Conservation (phyloP, 1,284 basidiomycete species). For the Malassezia nana region DNA sequence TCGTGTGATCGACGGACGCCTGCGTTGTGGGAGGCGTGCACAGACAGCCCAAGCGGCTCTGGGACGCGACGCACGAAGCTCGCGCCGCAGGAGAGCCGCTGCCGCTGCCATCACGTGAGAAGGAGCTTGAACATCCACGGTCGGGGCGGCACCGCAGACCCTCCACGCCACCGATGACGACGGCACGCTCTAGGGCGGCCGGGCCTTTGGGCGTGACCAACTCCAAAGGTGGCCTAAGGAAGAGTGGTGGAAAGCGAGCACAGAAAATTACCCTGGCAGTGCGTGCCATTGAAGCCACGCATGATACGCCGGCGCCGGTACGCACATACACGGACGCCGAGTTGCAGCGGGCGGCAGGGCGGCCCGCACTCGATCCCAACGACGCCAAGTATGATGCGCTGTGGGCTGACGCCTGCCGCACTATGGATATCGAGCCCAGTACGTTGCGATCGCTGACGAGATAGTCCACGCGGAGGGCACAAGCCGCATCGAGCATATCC, state of each 20-base stretch:
- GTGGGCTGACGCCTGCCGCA: conserved; percentile 30
- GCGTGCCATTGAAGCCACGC: neutral
- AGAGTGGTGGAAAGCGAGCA: neutral
- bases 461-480: conserved; percentile 36
- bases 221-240: conserved; percentile 1
- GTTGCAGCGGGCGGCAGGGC: conserved; percentile 12
- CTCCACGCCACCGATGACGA: neutral
- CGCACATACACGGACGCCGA: conserved; percentile 4
- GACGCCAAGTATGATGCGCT: conserved; percentile 27
- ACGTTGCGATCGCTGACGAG: conserved; percentile 13
- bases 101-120: conserved; percentile 4
- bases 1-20: neutral
- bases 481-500: conserved; percentile 39
- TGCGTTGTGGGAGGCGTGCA: neutral
- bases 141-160: neutral
- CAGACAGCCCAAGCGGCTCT: neutral
- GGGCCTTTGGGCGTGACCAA: conserved; percentile 9
- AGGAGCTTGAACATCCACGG: conserved; percentile 5
- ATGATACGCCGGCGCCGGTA: neutral
- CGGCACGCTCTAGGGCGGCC: neutral
- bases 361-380: conserved; percentile 23
- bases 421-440: conserved; percentile 20
- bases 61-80: neutral
- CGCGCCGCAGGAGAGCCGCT: neutral
- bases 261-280: neutral